A percentile compares a stretch with the other conserved stretches of the same genome.
These are phyloP conservation scores for Pythium monospermum DNA, from an alignment of 352 stramenopile genomes.

Conservation along the genomic window DNA sequence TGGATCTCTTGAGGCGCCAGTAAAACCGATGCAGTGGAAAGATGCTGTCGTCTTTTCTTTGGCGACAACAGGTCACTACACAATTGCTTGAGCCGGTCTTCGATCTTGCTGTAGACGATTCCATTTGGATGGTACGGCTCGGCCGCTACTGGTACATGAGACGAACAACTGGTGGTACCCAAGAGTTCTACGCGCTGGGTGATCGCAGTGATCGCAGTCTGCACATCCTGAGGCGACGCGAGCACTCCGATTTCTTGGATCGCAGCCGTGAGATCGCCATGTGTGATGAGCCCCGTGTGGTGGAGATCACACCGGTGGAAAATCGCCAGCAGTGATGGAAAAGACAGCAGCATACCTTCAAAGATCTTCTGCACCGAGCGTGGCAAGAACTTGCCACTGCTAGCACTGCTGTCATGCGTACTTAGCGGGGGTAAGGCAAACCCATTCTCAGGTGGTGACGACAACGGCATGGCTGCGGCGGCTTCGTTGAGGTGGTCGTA, in stretches of 20 bases:
- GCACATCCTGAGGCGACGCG: constrained; percentile 46
- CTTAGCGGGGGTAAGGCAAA: constrained; percentile 35
- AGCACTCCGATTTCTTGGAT: constrained; percentile 62
- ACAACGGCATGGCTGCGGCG: constrained; percentile 4
- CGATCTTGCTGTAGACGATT: constrained; percentile 44
- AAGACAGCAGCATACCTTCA: constrained; percentile 53
- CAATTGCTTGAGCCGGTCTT: constrained; percentile 37
- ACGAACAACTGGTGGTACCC: neutral
- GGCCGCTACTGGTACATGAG: neutral
- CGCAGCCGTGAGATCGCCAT: constrained; percentile 39
- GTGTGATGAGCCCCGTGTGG: constrained; percentile 36
- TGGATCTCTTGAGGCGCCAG: constrained; percentile 50
- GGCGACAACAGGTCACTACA: constrained; percentile 67
- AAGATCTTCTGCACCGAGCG: constrained; percentile 71
- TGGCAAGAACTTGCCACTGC: constrained; percentile 13
- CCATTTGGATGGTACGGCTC: constrained; percentile 20
- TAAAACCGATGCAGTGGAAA: constrained; percentile 65
- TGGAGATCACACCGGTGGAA: constrained; percentile 42
- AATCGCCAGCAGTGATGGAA: constrained; percentile 35
- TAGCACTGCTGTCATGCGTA: neutral
- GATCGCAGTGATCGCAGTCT: constrained; percentile 47
- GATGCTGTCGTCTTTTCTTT: constrained; percentile 57
- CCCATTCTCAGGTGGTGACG: neutral
- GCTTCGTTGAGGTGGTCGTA: constrained; percentile 53
- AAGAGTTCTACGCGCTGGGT: constrained; percentile 21